Conservation (phyloP, 2,329 filamentous ascomycete species). For the Parascedosporium putredinis region DNA sequence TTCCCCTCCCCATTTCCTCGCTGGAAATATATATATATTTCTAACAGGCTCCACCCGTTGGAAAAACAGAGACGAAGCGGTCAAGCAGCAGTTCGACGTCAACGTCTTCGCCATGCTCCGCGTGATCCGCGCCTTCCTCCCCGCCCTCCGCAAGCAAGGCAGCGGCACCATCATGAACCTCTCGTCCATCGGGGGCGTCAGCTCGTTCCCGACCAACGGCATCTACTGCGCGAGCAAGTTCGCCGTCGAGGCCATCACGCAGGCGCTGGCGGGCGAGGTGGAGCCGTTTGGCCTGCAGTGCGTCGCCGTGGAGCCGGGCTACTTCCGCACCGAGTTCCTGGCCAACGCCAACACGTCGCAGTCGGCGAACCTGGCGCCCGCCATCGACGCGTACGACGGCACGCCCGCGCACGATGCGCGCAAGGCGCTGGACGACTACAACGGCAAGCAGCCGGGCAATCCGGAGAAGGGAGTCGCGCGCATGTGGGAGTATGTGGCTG, state of each 20-base stretch:
- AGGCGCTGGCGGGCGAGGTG: conserved; percentile 32
- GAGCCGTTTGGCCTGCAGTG: conserved; percentile 32
- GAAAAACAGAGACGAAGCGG: conserved; percentile 25
- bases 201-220: conserved; percentile 24
- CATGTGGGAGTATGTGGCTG: conserved; percentile 26
- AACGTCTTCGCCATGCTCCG: conserved; percentile 40
- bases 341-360: not conserved
- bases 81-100: conserved; percentile 30
- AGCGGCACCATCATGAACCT: conserved; percentile 35
- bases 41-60: not conserved
- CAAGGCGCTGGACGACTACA: conserved; percentile 15
- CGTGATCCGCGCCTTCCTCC: conserved; percentile 35
- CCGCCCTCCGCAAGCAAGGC: conserved; percentile 30
- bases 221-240: conserved; percentile 36
- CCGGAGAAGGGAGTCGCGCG: conserved; percentile 25
- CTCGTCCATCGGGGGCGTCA: conserved; percentile 35
- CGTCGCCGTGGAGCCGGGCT: conserved; percentile 36
- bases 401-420: conserved; percentile 17
- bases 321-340: conserved; percentile 41
- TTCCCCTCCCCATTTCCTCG: not conserved
- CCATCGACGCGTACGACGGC: conserved; percentile 18
- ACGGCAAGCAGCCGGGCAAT: conserved; percentile 28
- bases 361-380: conserved; percentile 12
- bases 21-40: not conserved
- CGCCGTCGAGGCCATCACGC: conserved; percentile 32